Evolutionary conservation across 1,284 basidiomycete genomes (phyloP).

Genomic region (Hemileia vastatrix): DNA sequence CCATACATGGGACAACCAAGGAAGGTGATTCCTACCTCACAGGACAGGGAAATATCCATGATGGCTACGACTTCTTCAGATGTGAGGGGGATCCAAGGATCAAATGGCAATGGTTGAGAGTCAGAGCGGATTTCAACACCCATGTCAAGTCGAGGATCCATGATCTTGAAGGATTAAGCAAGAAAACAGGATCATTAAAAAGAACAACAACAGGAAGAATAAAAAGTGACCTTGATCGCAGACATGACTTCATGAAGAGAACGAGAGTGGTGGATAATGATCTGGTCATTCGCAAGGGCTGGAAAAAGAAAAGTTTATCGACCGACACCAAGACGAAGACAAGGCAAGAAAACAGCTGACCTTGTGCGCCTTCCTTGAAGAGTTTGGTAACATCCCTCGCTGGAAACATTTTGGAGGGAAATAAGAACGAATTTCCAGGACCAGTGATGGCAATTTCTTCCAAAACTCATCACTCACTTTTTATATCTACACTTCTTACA

Average conservation of each 20-base stretch:
- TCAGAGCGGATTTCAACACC: slow-evolving; percentile 53
- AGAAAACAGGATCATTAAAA: not conserved
- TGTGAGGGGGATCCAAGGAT: slow-evolving; percentile 56
- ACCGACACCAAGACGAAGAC: too few species aligned
- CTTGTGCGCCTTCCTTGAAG: too few species aligned
- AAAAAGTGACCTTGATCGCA: slow-evolving; percentile 8
- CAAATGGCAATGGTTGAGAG: slow-evolving; percentile 49
- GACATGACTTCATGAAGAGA: slow-evolving; percentile 17
- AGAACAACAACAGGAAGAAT: not conserved
- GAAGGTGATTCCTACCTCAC: slow-evolving; percentile 55
- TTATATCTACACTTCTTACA: too few species aligned
- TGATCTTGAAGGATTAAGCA: slow-evolving; percentile 55
- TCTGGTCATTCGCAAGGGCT: slow-evolving; percentile 6
- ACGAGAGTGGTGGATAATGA: not conserved
- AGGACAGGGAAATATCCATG: slow-evolving; percentile 65
- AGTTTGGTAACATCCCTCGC: too few species aligned
- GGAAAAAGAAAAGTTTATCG: too few species aligned
- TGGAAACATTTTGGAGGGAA: too few species aligned
- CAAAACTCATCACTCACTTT: too few species aligned
- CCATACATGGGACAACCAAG: not conserved
- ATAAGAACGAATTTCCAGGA: too few species aligned
- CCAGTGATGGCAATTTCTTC: too few species aligned
- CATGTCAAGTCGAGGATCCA: slow-evolving; percentile 78
- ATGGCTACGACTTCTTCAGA: slow-evolving; percentile 76
- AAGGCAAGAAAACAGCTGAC: too few species aligned